A percentile compares a stretch with the other conserved stretches of the same genome.
Evolutionary conservation across 495 filamentous ascomycete genomes (phyloP).

Genomic region (Bathelium albidoporum): DNA sequence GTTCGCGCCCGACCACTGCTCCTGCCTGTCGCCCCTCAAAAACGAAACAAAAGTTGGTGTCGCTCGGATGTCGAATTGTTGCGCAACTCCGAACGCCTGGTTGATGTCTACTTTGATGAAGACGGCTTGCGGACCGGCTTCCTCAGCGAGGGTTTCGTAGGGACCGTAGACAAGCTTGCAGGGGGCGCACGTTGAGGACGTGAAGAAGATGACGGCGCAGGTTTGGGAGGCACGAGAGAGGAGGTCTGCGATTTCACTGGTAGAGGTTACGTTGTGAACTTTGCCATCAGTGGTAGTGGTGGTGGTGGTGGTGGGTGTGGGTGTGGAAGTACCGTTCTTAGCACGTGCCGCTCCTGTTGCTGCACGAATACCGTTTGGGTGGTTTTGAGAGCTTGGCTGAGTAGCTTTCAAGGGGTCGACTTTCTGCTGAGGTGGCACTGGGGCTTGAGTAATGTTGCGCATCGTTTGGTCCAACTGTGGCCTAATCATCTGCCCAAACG

Average conservation of each 20-base stretch:
- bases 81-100: slow-evolving; percentile 52
- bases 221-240: slow-evolving; percentile 49
- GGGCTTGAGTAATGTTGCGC: slow-evolving; percentile 48
- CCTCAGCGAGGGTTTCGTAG: slow-evolving; percentile 70
- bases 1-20: slow-evolving; percentile 73
- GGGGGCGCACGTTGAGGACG: slow-evolving; percentile 73
- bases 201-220: slow-evolving; percentile 87
- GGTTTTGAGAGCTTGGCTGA: not conserved
- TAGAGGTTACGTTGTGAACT: slow-evolving; percentile 44
- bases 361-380: not conserved
- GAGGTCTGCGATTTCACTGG: slow-evolving; percentile 50
- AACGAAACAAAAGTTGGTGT: slow-evolving; percentile 92
- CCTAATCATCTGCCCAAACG: slow-evolving; percentile 81
- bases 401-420: slow-evolving; percentile 12
- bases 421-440: slow-evolving; percentile 30
- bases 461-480: slow-evolving; percentile 71
- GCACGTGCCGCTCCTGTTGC: not conserved
- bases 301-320: no score
- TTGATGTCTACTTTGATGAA: slow-evolving; percentile 80
- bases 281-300: no score
- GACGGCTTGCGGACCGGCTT: slow-evolving; percentile 55
- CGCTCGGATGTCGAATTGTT: slow-evolving; percentile 56
- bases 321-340: not conserved
- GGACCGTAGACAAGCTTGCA: slow-evolving; percentile 77
- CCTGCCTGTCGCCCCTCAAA: slow-evolving; percentile 60